These are phyloP conservation scores for Fusarium sp. DNA, from an alignment of 2,329 filamentous ascomycete species.

Conservation along the genomic window DNA sequence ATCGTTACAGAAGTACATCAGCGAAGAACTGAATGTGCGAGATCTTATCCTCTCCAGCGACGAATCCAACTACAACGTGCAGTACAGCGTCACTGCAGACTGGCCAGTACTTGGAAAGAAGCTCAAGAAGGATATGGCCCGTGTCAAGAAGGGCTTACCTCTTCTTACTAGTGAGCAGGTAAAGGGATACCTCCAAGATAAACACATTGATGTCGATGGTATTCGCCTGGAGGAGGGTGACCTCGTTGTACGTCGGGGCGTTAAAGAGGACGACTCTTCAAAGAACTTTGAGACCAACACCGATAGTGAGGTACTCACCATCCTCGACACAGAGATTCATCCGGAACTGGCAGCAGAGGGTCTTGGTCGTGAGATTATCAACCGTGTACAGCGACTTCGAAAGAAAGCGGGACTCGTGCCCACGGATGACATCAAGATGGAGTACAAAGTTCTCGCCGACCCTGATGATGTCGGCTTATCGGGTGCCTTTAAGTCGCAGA, in stretches of 20 bases:
- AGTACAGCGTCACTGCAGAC: constrained; percentile 90
- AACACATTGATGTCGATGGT: constrained; percentile 84
- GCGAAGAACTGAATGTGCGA: constrained; percentile 90
- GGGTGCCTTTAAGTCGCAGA: constrained; percentile 76
- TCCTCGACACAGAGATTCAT: constrained; percentile 86
- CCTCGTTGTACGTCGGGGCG: constrained; percentile 78
- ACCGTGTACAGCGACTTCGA: constrained; percentile 89
- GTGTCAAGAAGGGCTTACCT: constrained; percentile 91
- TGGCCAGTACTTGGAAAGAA: constrained; percentile 97
- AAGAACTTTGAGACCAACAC: constrained; percentile 87
- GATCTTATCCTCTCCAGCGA: constrained; percentile 87
- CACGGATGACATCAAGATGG: constrained; percentile 96
- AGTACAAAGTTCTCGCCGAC: constrained; percentile 84
- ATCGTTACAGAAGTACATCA: constrained; percentile 88
- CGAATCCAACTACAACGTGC: constrained; percentile 90
- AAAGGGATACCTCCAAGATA: constrained; percentile 78
- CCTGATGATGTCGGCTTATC: constrained; percentile 80
- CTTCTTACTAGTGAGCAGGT: constrained; percentile 82
- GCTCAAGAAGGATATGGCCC: constrained; percentile 92
- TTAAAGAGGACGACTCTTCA: constrained; percentile 78
- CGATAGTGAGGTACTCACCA: constrained; percentile 88
- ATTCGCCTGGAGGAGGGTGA: constrained; percentile 87
- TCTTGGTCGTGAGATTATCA: constrained; percentile 90
- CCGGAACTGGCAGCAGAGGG: constrained; percentile 90
- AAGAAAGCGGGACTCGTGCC: constrained; percentile 93